Base-by-base conservation (phyloP, 305 asterid genomes). In the Ilex paraguariensis region DNA sequence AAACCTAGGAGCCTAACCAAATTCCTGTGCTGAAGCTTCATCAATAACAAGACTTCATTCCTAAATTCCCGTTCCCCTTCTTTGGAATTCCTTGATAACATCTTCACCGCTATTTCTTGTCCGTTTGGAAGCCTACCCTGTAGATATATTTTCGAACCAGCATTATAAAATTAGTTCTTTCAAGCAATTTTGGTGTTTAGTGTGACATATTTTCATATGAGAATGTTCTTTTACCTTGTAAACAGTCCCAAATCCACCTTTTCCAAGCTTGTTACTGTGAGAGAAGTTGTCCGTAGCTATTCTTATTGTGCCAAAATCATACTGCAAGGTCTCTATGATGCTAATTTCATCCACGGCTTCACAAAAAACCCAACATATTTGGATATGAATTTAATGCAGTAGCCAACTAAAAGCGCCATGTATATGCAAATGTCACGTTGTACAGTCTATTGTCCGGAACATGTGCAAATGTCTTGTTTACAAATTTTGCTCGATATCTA, bases 201-300 rank as follows among this genome's bases (percentile, higher is more conserved):
- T 11, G 10, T 6, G 11, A 42, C 28, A 21, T 21, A 21, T 21
- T 21, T 21, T 21, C 28, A 21, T 21, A 36, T 36, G 7, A 36
- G 5, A 36, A 36, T 7, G 8, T 21, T 17, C 30, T 28, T 4
- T 30, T 70, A 82, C 91, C 88, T 69, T 74, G 64, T 76, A 84
- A 56, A 84, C 90, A 44, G 71, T 46, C 4, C 90, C 90, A 62
- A 81, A 84, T 54, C 92, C 92, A 9, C 79, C 73, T 58, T 63
- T 53, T 12, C 79, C 79, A 17, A 75, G 56, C 65, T 62, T 75
- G 33, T 75, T 75, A 7, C 59, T 66, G 6, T 70, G 52, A 14
- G 67, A 70, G 44, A 70, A 74, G 45, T 70, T 36, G 45, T 65
- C n/a, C 52, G 79, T 74, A 28, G 63, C 72, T 17, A 32, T 55